These are phyloP conservation scores for Phytopythium mirpurense DNA, from an alignment of 352 stramenopile genomes.

Conservation along the genomic window DNA sequence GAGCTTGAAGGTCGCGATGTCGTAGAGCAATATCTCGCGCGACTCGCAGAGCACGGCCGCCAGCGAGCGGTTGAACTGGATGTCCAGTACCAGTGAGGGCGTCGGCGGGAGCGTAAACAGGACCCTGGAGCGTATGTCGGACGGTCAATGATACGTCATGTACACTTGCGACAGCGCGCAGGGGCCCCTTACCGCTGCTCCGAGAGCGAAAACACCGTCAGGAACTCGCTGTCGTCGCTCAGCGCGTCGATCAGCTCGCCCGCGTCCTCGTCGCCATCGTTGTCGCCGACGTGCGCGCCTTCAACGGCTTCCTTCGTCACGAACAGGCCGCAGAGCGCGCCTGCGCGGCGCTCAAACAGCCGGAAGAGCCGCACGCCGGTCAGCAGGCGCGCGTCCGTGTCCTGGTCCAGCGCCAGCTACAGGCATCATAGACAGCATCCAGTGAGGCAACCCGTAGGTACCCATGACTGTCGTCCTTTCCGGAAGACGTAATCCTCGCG, in stretches of 20 bases:
- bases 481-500: not conserved
- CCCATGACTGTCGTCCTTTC: slow-evolving; percentile 1
- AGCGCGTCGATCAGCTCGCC: slow-evolving; percentile 27
- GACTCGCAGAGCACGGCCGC: slow-evolving; percentile 65
- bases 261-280: slow-evolving; percentile 29
- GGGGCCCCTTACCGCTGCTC: slow-evolving; percentile 34
- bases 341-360: slow-evolving; percentile 35
- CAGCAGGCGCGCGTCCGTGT: slow-evolving; percentile 35
- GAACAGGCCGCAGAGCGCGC: slow-evolving; percentile 37
- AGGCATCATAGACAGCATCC: slow-evolving; percentile 1
- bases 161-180: not conserved
- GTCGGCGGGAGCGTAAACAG: slow-evolving; percentile 53
- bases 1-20: slow-evolving; percentile 44
- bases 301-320: slow-evolving; percentile 29
- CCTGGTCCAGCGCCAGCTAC: slow-evolving; percentile 41
- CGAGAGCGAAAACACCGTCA: slow-evolving; percentile 44
- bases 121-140: slow-evolving; percentile 2
- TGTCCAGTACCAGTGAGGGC: slow-evolving; percentile 58
- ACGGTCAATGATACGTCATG: not conserved
- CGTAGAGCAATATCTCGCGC: slow-evolving; percentile 60
- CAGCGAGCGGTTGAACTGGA: slow-evolving; percentile 51
- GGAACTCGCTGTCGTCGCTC: slow-evolving; percentile 35
- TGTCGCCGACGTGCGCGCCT: slow-evolving; percentile 6
- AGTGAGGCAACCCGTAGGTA: not conserved
- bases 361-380: slow-evolving; percentile 52